Evolutionary conservation across 371 early-diverging fungal genomes (phyloP).

Genomic region (Lichtheimia ramosa): DNA sequence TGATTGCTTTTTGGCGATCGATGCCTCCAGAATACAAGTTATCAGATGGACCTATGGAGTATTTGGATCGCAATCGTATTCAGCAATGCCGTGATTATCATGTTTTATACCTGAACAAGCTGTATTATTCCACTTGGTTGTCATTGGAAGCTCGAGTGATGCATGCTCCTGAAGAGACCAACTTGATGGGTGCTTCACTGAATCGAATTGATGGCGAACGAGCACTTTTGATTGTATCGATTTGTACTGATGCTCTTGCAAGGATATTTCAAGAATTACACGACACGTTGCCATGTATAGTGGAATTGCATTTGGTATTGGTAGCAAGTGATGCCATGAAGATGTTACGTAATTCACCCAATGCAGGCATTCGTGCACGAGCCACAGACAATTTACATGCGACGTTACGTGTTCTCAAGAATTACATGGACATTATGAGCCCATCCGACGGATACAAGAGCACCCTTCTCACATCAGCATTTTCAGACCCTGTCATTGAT

Average conservation of each 20-base stretch:
- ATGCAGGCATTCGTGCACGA: constrained; percentile 28
- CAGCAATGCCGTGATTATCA: constrained; percentile 25
- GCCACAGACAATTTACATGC: constrained; percentile 24
- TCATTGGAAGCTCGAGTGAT: constrained; percentile 33
- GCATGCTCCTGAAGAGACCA: constrained; percentile 24
- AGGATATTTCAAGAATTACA: constrained; percentile 30
- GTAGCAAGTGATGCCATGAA: constrained; percentile 34
- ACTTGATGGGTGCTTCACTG: constrained; percentile 24
- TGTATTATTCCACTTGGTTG: constrained; percentile 37
- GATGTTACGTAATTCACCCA: constrained; percentile 21
- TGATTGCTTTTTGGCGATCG: constrained; percentile 33
- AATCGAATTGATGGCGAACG: constrained; percentile 35
- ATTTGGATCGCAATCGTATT: constrained; percentile 31
- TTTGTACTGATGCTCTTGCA: constrained; percentile 38
- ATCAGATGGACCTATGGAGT: constrained; percentile 33
- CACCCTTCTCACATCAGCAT: too few species aligned
- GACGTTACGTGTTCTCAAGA: constrained; percentile 20
- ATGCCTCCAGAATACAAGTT: constrained; percentile 26
- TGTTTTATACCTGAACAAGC: constrained; percentile 33
- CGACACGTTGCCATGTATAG: constrained; percentile 26
- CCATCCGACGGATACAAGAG: background rate
- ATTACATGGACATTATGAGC: constrained; percentile 1
- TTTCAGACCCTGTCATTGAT: background rate
- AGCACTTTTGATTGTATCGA: constrained; percentile 38
- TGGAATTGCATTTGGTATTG: constrained; percentile 41